Base-by-base conservation (phyloP, 768 basidiomycete genomes). In the Pleurotus citrinopileatus region DNA sequence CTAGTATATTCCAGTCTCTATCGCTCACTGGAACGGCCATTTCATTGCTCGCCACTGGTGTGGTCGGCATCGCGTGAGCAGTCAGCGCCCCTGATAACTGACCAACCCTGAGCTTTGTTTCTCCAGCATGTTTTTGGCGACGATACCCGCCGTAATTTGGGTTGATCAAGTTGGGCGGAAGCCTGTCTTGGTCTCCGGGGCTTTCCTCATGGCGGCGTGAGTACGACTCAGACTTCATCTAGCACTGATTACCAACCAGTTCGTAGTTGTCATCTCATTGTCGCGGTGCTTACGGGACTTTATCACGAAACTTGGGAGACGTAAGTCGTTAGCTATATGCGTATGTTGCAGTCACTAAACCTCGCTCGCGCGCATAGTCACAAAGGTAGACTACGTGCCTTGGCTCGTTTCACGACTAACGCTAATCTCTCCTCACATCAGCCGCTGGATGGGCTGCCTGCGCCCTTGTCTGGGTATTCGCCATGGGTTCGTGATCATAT, bases 61-160 rank as follows among this genome's bases (percentile, higher is more conserved):
- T 92, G 17, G 89, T 91, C 50, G 89, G 89, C 37, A 82, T 91
- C 61, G 86, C 81, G 84, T 88, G 74, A 55, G 81, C 73, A 15
- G 26, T 22, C 12, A 19, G 13, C 15, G 9, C 46, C 8, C 29
- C 48, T 36, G 22, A 20, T 27, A 32, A 13, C 23, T 53, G 4
- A 22, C 28, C 40, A 26, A 4, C 36, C n/a, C 32, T 44, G 17
- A n/a, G 34, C 40, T 8, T 29, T 48, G 4, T 26, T 27, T 54
- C n/a, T n/a, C n/a, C n/a, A 85, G 83, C 42, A 86, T 87, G 82
- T 89, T 83, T 67, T 66, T 87, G 54, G 83, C 88, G 2, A 90
- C 89, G 0, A 86, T 91, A 55, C 89, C 89, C 3, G 87, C 89
- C 2, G 88, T 91, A 17, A 73, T 91, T n/a, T 91, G 83, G 74